Base-by-base conservation (phyloP, 1,284 basidiomycete genomes). In the Sanghuangporus sanghuang region DNA sequence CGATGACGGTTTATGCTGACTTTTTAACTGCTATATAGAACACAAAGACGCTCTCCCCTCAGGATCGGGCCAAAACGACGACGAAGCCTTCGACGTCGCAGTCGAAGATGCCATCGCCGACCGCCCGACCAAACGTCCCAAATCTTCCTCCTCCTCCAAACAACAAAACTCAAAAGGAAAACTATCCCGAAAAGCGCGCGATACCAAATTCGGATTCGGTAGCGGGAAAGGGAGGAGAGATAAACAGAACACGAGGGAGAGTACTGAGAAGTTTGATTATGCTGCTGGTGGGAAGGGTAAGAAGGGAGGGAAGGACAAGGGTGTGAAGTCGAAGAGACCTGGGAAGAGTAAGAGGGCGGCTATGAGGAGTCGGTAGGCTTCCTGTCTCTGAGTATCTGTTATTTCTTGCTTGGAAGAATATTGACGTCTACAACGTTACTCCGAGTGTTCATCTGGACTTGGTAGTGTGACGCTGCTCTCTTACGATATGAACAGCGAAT, bases 101-200 rank as follows among this genome's bases (percentile, higher is more conserved):
- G 86, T 95, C 57, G 92, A 95, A 72, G 89, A 95, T 68, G 93
- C 92, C 12, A 85, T 94, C 66, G 79, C 89, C 21, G 89, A 89
- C 67, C 81, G 85, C n/a, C 85, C 89, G 2, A 75, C 82, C 2
- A 90, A 91, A 70, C 86, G 86, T 23, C 72, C 79, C 16, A 80
- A 76, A 61, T 46, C 44, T 6, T 46, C 44, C n/a, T 46, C 44
- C 8, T 1, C 44, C 5, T 57, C 74, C 54, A 56, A 38, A 23
- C 32, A 73, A n/a, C 69, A 71, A 70, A 66, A 23, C 18, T 12
- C 18, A 52, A 52, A 52, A 35, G 9, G 72, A 35, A 74, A 76
- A 69, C 76, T 92, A 66, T 80, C 85, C 48, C 86, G 93, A n/a
- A 74, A 78, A 32, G 83, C 79, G 9, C 83, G 93, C 44, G 89